These are phyloP conservation scores for Jamesozyma rosinii DNA, from an alignment of 805 yeast genomes.

Conservation along the genomic window DNA sequence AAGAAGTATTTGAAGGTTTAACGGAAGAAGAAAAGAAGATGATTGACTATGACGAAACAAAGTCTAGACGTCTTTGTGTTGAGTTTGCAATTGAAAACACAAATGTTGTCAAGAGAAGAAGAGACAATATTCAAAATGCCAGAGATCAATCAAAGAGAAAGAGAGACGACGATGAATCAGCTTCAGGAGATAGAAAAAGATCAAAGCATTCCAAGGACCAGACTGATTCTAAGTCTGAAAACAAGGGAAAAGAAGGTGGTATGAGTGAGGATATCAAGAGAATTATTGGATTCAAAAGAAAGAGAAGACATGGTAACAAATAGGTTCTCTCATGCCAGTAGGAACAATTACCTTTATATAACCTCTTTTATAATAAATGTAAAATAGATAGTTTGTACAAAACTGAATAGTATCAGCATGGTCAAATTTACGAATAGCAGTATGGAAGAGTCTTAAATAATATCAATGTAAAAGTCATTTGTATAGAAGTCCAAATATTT, in stretches of 20 bases:
- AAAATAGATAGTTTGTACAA: neutral
- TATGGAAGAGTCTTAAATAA: too few relatives aligned
- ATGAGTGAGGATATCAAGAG: slow-evolving; percentile 49
- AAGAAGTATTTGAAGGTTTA: slow-evolving; percentile 65
- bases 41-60: slow-evolving; percentile 45
- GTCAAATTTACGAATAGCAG: too few relatives aligned
- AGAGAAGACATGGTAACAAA: slow-evolving; percentile 46
- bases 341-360: too few relatives aligned
- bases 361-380: neutral
- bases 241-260: slow-evolving; percentile 25
- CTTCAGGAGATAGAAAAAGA: slow-evolving; percentile 14
- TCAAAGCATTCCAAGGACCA: slow-evolving; percentile 1
- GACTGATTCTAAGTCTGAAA: slow-evolving; percentile 15
- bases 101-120: slow-evolving; percentile 82
- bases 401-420: neutral
- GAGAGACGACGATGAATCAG: slow-evolving; percentile 19
- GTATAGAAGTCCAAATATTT: too few relatives aligned
- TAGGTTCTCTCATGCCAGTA: too few relatives aligned
- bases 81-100: slow-evolving; percentile 97
- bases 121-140: slow-evolving; percentile 48
- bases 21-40: slow-evolving; percentile 55
- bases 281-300: slow-evolving; percentile 61
- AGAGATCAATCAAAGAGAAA: slow-evolving; percentile 29
- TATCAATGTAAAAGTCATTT: too few relatives aligned
- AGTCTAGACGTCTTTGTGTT: slow-evolving; percentile 71